phyloP scores from a whole-genome alignment of 2,329 filamentous ascomycete species.

The Aspergillus viridinutans region DNA sequence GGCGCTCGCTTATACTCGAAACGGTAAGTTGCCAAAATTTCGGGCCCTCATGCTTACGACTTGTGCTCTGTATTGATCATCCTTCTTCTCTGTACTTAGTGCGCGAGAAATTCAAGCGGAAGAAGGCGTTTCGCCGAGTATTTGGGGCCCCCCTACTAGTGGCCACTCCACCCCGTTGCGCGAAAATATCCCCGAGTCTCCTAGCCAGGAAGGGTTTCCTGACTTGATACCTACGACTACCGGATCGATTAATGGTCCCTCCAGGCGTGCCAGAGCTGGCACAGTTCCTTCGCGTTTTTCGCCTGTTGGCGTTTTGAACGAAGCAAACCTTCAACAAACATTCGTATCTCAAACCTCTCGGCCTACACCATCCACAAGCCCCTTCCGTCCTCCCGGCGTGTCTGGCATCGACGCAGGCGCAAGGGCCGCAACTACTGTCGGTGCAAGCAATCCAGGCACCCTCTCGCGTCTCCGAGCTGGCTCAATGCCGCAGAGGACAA shows the following conservation, averaged over 20 bases:
- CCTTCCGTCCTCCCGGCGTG: constrained; percentile 65
- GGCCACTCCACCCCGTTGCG: constrained; percentile 93
- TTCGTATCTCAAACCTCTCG: constrained; percentile 73
- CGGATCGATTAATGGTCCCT: constrained; percentile 59
- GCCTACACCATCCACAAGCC: constrained; percentile 79
- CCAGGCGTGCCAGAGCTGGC: constrained; percentile 80
- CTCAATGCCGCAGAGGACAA: constrained; percentile 86
- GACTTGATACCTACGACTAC: constrained; percentile 74
- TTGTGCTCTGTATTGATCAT: constrained; percentile 6
- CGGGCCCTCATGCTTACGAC: not conserved
- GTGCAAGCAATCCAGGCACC: constrained; percentile 62
- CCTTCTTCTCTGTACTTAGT: constrained; percentile 46
- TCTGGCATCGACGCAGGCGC: constrained; percentile 39
- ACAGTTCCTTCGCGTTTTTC: constrained; percentile 96
- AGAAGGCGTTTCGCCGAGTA: constrained; percentile 74
- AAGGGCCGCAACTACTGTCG: constrained; percentile 40
- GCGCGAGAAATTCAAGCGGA: constrained; percentile 96
- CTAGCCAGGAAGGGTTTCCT: constrained; percentile 85
- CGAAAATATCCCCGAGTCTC: constrained; percentile 96
- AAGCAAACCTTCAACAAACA: constrained; percentile 51
- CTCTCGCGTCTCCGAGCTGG: constrained; percentile 84
- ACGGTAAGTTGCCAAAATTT: constrained; percentile 58
- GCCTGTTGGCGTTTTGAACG: constrained; percentile 63
- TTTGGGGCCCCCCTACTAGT: constrained; percentile 93
- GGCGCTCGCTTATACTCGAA: constrained; percentile 81